A percentile compares a stretch with the other conserved stretches of the same genome.
phyloP scores from a whole-genome alignment of 495 filamentous ascomycete species.

The Podospora didyma region DNA sequence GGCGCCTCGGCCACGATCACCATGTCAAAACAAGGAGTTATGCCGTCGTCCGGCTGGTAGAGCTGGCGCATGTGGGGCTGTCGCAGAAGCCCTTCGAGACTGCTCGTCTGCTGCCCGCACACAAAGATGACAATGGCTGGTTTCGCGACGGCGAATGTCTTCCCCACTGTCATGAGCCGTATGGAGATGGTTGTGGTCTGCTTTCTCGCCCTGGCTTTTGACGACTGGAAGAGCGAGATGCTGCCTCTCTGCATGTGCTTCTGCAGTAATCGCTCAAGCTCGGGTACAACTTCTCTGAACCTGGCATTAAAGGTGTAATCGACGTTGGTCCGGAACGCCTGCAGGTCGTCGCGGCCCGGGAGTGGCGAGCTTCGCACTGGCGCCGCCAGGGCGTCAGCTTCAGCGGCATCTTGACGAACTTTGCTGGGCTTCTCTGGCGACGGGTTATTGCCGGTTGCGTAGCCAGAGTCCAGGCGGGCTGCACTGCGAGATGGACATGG shows the following conservation, averaged over 20 bases:
- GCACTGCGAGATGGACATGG: background rate
- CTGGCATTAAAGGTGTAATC: background rate
- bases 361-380: background rate
- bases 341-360: conserved; percentile 2
- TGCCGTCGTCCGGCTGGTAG: conserved; percentile 9
- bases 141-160: background rate
- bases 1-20: conserved; percentile 7
- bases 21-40: conserved; percentile 7
- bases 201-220: background rate
- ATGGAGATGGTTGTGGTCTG: conserved; percentile 3
- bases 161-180: conserved; percentile 3
- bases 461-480: conserved; percentile 5
- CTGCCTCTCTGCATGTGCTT: conserved; percentile 5
- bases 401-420: background rate
- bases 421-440: background rate
- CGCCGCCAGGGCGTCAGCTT: background rate
- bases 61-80: conserved; percentile 7
- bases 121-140: conserved; percentile 12
- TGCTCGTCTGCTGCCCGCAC: background rate
- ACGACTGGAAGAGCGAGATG: background rate
- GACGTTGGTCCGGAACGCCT: background rate
- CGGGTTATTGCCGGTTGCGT: background rate
- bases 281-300: conserved; percentile 2
- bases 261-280: conserved; percentile 6
- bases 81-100: conserved; percentile 3